phyloP scores from a whole-genome alignment of 2,329 filamentous ascomycete species.

The Coniochaeta prunicola region DNA sequence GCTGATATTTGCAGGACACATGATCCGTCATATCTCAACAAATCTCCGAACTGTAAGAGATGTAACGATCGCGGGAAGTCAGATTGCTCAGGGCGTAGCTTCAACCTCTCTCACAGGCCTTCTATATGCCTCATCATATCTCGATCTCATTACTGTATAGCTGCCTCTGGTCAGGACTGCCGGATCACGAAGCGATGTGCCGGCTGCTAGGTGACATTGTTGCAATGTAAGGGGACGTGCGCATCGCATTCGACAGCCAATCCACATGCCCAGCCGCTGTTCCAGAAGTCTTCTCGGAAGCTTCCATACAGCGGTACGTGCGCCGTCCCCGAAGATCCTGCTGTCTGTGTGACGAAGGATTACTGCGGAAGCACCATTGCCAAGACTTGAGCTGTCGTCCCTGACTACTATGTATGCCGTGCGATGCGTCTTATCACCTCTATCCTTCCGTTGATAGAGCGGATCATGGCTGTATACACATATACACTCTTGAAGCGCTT shows the following conservation, averaged over 20 bases:
- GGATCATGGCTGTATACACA: too few species aligned
- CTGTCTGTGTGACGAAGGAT: background rate
- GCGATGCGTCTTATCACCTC: background rate
- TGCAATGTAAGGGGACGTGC: background rate
- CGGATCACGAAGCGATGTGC: constrained; percentile 1
- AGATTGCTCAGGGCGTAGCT: too few species aligned
- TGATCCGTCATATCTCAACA: background rate
- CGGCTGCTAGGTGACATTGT: background rate
- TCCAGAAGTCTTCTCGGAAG: background rate
- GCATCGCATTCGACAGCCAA: background rate
- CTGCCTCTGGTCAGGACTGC: background rate
- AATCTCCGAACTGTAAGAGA: too few species aligned
- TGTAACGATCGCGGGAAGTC: too few species aligned
- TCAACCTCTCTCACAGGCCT: too few species aligned
- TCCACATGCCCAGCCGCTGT: background rate
- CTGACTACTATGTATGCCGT: background rate
- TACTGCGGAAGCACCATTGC: background rate
- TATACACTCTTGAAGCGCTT: too few species aligned
- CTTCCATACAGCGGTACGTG: background rate
- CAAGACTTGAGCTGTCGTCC: background rate
- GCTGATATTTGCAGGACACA: background rate
- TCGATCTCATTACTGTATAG: background rate
- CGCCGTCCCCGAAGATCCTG: background rate
- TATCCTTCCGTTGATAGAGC: too few species aligned
- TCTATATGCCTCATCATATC: background rate